phyloP scores from a whole-genome alignment of 352 stramenopile genomes.

The Plasmopara muralis region DNA sequence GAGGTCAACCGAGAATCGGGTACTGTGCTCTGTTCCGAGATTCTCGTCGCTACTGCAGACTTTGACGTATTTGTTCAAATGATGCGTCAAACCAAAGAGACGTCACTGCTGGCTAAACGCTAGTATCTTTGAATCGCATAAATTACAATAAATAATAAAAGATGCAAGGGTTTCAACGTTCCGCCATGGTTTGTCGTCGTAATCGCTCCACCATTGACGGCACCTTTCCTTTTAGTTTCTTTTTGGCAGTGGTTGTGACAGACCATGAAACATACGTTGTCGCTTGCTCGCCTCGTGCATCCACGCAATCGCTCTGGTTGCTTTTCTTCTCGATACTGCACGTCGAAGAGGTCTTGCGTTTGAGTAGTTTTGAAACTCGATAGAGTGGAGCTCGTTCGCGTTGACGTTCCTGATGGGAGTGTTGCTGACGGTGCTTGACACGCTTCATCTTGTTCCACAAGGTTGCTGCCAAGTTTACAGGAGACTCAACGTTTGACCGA shows the following conservation, averaged over 20 bases:
- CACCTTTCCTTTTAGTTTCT: conserved; percentile 60
- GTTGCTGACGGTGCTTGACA: conserved; percentile 37
- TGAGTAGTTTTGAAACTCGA: conserved; percentile 47
- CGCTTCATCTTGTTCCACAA: conserved; percentile 70
- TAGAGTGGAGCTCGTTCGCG: conserved; percentile 46
- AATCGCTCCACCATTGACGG: conserved; percentile 69
- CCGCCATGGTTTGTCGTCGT: conserved; percentile 54
- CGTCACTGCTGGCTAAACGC: conserved; percentile 44
- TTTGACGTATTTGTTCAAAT: conserved; percentile 80
- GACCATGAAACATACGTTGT: conserved; percentile 39
- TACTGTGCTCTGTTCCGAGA: conserved; percentile 64
- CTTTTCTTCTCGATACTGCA: conserved; percentile 5
- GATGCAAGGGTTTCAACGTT: conserved; percentile 13
- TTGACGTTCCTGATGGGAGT: conserved; percentile 28
- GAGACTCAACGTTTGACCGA: background rate
- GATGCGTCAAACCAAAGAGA: conserved; percentile 79
- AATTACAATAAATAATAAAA: background rate
- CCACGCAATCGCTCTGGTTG: conserved; percentile 14
- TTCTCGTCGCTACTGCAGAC: conserved; percentile 68
- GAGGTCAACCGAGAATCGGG: conserved; percentile 51
- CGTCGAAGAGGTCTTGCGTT: conserved; percentile 14
- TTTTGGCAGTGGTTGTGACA: conserved; percentile 34
- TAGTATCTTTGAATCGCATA: conserved; percentile 3
- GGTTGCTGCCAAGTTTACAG: conserved; percentile 27
- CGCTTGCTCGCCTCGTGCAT: conserved; percentile 7